Conservation (phyloP, 2,329 filamentous ascomycete genomes). For the Celoporthe dispersa region DNA sequence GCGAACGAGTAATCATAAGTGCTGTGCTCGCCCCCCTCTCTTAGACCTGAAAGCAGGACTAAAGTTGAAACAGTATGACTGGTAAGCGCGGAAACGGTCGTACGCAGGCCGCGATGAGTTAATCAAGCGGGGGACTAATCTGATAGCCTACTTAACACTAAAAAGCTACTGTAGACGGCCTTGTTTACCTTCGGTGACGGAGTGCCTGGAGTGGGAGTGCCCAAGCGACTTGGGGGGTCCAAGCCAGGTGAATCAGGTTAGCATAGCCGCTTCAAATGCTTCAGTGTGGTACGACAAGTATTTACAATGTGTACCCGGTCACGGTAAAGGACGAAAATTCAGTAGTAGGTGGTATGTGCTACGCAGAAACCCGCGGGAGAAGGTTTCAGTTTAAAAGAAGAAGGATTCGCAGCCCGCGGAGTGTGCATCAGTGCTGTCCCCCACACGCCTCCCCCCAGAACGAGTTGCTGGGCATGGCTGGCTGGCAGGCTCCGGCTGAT, state of each 20-base stretch:
- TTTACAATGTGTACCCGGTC: neutral
- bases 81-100: neutral
- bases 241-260: neutral
- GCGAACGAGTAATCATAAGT: neutral
- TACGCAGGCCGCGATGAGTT: no score
- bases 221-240: no score
- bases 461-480: neutral
- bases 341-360: neutral
- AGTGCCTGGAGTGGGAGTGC: neutral
- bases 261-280: neutral
- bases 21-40: neutral
- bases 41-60: neutral
- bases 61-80: neutral
- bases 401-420: neutral
- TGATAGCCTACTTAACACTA: no score
- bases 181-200: no score
- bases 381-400: neutral
- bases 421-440: neutral
- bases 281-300: neutral
- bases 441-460: no score
- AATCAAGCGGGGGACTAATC: no score
- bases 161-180: no score
- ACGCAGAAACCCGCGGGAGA: neutral
- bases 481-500: neutral
- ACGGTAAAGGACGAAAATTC: neutral